Evolutionary conservation across 2,329 filamentous ascomycete species (phyloP), one percentile per base, ranked within the genome.

Genomic region (Immersiporthe knoxdaviesiana): DNA sequence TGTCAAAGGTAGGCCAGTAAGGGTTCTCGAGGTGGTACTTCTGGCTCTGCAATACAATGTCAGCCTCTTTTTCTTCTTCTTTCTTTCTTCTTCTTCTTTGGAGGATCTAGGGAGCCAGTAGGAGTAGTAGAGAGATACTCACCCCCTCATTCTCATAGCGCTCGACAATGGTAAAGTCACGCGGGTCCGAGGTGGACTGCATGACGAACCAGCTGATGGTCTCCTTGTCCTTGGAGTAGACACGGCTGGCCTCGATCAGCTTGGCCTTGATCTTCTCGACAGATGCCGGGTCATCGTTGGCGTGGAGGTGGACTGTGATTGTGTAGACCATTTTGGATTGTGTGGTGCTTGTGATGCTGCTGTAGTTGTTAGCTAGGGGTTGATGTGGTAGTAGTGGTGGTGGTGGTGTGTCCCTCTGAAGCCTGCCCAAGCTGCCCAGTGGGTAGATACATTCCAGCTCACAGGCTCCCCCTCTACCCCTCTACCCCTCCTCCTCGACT

Each of bases 1-100:
- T 89, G 77, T 92, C 90, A 74, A 93, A 92, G 0, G 90, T 92
- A 82, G 91, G 86, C 89, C 89, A 92, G 83, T 92, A 92, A 0
- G 90, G 90, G 79, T 92, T 92, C 75, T 86, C 84, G 24, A 90
- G 82, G 76, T 90, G 87, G 74, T 89, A 89, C 72, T 88, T 85
- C 77, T 90, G 87, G 75, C 82, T 84, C 80, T 85, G 73, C n/a
- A 21, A 21, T 11, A 52, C 21, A 50, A 16, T 59, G 69, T 68
- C 37, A 68, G 39, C 24, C 18, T 54, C 16, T 54, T 1, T 14
- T 44, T 35, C 35, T 35, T 8, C 8, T 35, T 4, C 35, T 4
- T 35, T 35, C 35, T n/a, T 54, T 1, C 5, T 44, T 35, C 35
- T 35, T 8, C 8, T 35, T 4, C 35, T 4, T 35, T 35, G 4